These are phyloP conservation scores for Lecanoromycetidae sp. DNA, from an alignment of 2,329 filamentous ascomycete genomes.

Conservation along the genomic window DNA sequence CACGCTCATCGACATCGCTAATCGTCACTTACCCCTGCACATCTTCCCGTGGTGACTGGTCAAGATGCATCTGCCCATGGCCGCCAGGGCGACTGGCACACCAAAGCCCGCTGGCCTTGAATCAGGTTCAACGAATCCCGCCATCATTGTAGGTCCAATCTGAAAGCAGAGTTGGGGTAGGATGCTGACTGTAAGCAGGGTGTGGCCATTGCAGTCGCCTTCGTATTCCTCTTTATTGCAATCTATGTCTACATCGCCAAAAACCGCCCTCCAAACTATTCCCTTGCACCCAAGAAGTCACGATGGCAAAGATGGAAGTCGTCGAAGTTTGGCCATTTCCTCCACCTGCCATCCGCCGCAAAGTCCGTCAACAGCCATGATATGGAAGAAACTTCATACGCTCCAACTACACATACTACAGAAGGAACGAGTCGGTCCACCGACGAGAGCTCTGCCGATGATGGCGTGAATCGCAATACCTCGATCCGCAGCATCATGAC, in stretches of 20 bases:
- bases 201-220: constrained; percentile 9
- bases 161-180: too few species aligned
- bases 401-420: neutral
- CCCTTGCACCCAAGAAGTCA: constrained; percentile 3
- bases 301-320: constrained; percentile 7
- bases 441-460: constrained; percentile 22
- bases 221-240: constrained; percentile 10
- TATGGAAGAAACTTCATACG: constrained; percentile 16
- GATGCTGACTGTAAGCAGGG: neutral
- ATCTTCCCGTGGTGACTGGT: too few species aligned
- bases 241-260: constrained; percentile 13
- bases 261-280: constrained; percentile 11
- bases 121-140: constrained; percentile 7
- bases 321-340: neutral
- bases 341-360: neutral
- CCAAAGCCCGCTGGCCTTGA: constrained; percentile 1
- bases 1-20: too few species aligned
- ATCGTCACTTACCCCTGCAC: too few species aligned
- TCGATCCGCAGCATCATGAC: constrained; percentile 92
- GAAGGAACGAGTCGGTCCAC: constrained; percentile 17
- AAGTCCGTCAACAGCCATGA: constrained; percentile 1
- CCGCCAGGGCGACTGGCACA: constrained; percentile 5
- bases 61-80: constrained; percentile 6
- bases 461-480: constrained; percentile 63
- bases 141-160: constrained; percentile 12